Evolutionary conservation across 176 grass and related monocot species (phyloP).

Genomic region (Aegilops umbellulata): DNA sequence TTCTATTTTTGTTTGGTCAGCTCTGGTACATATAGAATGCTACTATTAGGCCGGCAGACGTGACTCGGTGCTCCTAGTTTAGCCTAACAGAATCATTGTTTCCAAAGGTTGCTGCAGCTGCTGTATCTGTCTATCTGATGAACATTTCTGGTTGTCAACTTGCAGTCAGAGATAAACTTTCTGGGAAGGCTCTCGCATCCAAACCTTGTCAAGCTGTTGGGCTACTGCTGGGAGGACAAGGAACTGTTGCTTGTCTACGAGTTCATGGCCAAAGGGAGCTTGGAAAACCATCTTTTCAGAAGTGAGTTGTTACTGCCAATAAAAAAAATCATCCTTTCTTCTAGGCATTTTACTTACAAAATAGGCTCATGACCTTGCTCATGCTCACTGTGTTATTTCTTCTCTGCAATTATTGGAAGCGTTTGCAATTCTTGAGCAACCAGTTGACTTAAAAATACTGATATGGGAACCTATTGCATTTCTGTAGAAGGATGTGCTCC

Average conservation of each 20-base stretch:
- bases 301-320: conserved; percentile 45
- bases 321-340: background rate
- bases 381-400: background rate
- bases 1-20: conserved; percentile 17
- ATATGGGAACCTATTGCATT: conserved; percentile 5
- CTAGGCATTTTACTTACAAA: background rate
- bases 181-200: conserved; percentile 83
- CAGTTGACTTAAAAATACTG: conserved; percentile 3
- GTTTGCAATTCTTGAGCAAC: background rate
- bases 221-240: conserved; percentile 76
- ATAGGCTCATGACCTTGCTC: background rate
- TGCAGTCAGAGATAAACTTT: conserved; percentile 90
- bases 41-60: background rate
- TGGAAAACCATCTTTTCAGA: conserved; percentile 93
- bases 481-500: conserved; percentile 48
- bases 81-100: background rate
- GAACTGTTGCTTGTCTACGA: conserved; percentile 83
- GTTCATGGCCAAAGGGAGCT: conserved; percentile 83
- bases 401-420: background rate
- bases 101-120: background rate
- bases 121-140: conserved; percentile 23
- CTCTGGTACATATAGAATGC: background rate
- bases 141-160: conserved; percentile 13
- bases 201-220: conserved; percentile 77
- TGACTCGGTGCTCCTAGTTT: background rate